Conservation (phyloP, 441 rosid species). For the Manihot esculenta region DNA sequence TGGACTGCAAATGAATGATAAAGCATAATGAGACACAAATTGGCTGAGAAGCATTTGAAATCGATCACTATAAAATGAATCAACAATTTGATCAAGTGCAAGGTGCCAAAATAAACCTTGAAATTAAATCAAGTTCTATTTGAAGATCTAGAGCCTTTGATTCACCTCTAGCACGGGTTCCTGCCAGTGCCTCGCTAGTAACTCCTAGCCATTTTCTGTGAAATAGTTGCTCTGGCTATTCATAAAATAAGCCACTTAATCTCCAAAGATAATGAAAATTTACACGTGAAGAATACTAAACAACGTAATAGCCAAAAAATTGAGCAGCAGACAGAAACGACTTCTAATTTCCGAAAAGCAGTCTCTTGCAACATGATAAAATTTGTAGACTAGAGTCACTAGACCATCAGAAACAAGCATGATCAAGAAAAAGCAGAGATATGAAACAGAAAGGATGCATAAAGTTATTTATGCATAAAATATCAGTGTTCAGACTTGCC, state of each 20-base stretch:
- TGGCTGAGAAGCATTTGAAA: conserved; percentile 5
- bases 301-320: background rate
- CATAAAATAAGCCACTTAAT: conserved; percentile 33
- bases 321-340: background rate
- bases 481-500: conserved; percentile 39
- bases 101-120: conserved; percentile 51
- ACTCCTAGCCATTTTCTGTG: conserved; percentile 70
- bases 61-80: background rate
- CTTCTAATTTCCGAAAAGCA: background rate
- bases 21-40: background rate
- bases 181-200: conserved; percentile 91
- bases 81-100: background rate
- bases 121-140: conserved; percentile 72
- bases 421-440: background rate
- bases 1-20: conserved; percentile 45
- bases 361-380: background rate
- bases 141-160: conserved; percentile 67
- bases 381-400: background rate
- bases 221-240: conserved; percentile 98
- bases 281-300: background rate
- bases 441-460: background rate
- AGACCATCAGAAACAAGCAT: background rate
- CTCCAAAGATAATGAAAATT: conserved; percentile 4
- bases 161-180: conserved; percentile 81
- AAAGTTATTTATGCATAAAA: background rate